These are phyloP conservation scores for Gracilariopsis chorda DNA, from an alignment of 23 red algal species.

Conservation along the genomic window DNA sequence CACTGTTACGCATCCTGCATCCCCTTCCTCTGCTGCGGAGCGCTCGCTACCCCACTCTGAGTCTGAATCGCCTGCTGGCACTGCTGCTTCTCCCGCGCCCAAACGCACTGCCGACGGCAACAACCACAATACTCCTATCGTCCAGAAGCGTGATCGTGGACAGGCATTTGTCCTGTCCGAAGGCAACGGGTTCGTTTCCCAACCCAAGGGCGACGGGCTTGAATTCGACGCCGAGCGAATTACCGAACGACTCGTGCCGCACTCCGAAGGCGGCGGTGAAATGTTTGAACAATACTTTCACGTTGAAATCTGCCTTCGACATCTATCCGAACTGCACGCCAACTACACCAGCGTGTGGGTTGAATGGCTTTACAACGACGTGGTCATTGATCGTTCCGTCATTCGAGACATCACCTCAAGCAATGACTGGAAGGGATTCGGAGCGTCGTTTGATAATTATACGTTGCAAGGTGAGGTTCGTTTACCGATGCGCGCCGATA, in stretches of 20 bases:
- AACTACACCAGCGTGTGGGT: slow-evolving; percentile 82
- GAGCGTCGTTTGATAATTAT: slow-evolving; percentile 62
- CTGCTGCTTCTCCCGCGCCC: background rate
- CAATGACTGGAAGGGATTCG: slow-evolving; percentile 57
- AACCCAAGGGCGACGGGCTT: background rate
- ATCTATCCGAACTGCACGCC: slow-evolving; percentile 68
- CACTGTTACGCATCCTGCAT: background rate
- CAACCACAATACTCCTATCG: background rate
- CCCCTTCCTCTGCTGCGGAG: background rate
- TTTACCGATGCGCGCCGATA: slow-evolving; percentile 52
- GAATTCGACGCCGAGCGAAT: slow-evolving; percentile 49
- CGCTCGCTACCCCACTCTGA: background rate
- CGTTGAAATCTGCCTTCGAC: slow-evolving; percentile 47
- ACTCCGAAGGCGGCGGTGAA: slow-evolving; percentile 18
- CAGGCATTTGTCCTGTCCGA: slow-evolving; percentile 46
- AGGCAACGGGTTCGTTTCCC: background rate
- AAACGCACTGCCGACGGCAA: background rate
- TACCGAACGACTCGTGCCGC: background rate
- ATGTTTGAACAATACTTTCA: slow-evolving; percentile 76
- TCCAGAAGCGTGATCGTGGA: slow-evolving; percentile 30
- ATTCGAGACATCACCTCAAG: slow-evolving; percentile 33
- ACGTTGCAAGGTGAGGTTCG: slow-evolving; percentile 65
- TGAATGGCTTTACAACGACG: slow-evolving; percentile 68
- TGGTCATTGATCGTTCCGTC: slow-evolving; percentile 77
- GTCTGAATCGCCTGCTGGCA: background rate